phyloP scores from a whole-genome alignment of 2,329 filamentous ascomycete species.

The Amauroascus verrucosus region DNA sequence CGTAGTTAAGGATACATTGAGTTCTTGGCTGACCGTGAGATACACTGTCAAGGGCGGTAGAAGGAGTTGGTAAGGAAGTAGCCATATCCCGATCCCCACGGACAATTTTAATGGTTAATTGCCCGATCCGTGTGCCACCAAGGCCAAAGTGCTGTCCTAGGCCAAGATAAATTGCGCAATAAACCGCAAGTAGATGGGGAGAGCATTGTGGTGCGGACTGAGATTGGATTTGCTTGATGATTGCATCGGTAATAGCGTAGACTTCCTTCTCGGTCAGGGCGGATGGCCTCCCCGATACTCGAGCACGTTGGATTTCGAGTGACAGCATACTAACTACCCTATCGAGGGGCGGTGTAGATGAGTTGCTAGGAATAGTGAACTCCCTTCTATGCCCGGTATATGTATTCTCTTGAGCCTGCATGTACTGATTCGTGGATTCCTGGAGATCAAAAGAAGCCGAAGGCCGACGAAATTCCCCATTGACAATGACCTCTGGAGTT shows the following conservation, averaged over 20 bases:
- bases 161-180: constrained; percentile 30
- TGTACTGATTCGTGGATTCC: background rate
- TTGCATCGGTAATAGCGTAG: constrained; percentile 23
- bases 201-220: constrained; percentile 24
- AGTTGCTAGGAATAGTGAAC: background rate
- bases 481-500: constrained; percentile 29
- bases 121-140: constrained; percentile 18
- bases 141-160: constrained; percentile 29
- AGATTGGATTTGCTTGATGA: constrained; percentile 25
- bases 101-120: constrained; percentile 24
- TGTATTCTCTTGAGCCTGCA: background rate
- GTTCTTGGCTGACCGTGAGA: background rate
- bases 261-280: constrained; percentile 27
- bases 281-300: constrained; percentile 22
- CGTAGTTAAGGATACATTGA: constrained; percentile 1
- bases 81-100: constrained; percentile 1
- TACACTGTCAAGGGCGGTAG: background rate
- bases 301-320: constrained; percentile 25
- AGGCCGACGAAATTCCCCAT: constrained; percentile 2
- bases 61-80: background rate
- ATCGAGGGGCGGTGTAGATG: constrained; percentile 21
- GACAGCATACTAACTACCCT: constrained; percentile 27
- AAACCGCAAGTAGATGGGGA: constrained; percentile 18
- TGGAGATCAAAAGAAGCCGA: background rate
- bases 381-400: background rate